A percentile compares a stretch with the other conserved stretches of the same genome.
Conservation (phyloP, 768 basidiomycete genomes). For the Phaffia australis region DNA sequence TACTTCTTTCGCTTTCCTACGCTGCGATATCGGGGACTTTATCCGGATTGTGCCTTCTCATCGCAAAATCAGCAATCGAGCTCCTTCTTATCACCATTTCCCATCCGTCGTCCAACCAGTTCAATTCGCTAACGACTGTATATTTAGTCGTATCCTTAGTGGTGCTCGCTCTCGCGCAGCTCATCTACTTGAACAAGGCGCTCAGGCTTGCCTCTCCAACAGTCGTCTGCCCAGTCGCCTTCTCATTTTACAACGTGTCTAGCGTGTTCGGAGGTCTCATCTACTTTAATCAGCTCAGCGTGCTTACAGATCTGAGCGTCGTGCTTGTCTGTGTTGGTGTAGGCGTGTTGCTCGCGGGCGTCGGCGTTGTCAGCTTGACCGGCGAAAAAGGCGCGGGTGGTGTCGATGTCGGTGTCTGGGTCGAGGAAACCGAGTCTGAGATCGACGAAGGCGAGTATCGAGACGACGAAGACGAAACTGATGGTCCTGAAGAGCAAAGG, state of each 20-base stretch:
- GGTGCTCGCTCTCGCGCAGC: slow-evolving; percentile 23
- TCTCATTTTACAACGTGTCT: slow-evolving; percentile 88
- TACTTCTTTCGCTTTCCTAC: slow-evolving; percentile 62
- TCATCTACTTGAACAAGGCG: slow-evolving; percentile 25
- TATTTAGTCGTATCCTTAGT: slow-evolving; percentile 12
- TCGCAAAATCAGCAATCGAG: slow-evolving; percentile 89
- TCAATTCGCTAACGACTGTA: slow-evolving; percentile 10
- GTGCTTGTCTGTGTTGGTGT: slow-evolving; percentile 66
- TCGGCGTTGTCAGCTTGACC: slow-evolving; percentile 65
- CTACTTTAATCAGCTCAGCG: slow-evolving; percentile 54
- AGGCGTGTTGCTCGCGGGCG: slow-evolving; percentile 64
- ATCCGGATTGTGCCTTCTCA: slow-evolving; percentile 81
- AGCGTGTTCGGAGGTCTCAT: slow-evolving; percentile 74
- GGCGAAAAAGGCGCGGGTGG: slow-evolving; percentile 49
- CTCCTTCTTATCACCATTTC: slow-evolving; percentile 64
- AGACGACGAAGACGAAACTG: neutral
- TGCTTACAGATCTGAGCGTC: slow-evolving; percentile 60
- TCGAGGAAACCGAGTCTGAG: slow-evolving; percentile 32
- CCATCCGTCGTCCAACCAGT: slow-evolving; percentile 26
- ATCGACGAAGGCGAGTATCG: slow-evolving; percentile 1
- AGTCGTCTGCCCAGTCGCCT: slow-evolving; percentile 53
- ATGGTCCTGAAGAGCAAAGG: slow-evolving; percentile 12
- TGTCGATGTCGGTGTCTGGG: slow-evolving; percentile 38
- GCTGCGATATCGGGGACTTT: slow-evolving; percentile 78
- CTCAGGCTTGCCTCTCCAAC: slow-evolving; percentile 20